Conservation (phyloP, 768 basidiomycete species). For the Suillus spraguei region DNA sequence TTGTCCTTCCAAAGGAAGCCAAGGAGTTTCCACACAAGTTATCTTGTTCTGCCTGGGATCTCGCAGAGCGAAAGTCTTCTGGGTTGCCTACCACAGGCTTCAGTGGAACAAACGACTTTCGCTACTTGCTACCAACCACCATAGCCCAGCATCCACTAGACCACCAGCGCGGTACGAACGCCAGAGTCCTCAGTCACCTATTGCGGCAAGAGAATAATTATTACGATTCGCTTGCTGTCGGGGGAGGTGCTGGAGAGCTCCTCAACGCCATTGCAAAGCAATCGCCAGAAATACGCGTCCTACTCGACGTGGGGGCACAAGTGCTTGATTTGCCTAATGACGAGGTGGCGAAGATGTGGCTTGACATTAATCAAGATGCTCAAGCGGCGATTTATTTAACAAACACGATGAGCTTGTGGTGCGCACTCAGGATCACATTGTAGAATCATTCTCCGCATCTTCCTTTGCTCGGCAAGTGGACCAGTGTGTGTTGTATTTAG, state of each 20-base stretch:
- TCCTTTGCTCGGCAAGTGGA: constrained; percentile 40
- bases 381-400: constrained; percentile 47
- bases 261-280: constrained; percentile 35
- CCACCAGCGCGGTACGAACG: constrained; percentile 45
- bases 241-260: constrained; percentile 26
- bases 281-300: constrained; percentile 40
- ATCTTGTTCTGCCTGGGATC: constrained; percentile 54
- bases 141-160: constrained; percentile 34
- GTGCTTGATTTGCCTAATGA: constrained; percentile 49
- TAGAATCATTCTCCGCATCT: constrained; percentile 41
- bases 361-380: constrained; percentile 22
- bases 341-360: constrained; percentile 33
- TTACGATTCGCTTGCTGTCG: constrained; percentile 28
- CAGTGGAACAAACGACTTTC: constrained; percentile 57
- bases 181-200: constrained; percentile 34
- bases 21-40: constrained; percentile 51
- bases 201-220: constrained; percentile 38
- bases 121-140: constrained; percentile 23
- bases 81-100: constrained; percentile 47
- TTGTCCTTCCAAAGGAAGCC: constrained; percentile 53
- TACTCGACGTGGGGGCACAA: constrained; percentile 58
- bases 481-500: constrained; percentile 50
- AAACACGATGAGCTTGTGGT: constrained; percentile 37
- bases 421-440: constrained; percentile 36
- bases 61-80: constrained; percentile 39